Base-by-base conservation (phyloP, 129 eudicot species). In the Heracleum sosnowskyi region DNA sequence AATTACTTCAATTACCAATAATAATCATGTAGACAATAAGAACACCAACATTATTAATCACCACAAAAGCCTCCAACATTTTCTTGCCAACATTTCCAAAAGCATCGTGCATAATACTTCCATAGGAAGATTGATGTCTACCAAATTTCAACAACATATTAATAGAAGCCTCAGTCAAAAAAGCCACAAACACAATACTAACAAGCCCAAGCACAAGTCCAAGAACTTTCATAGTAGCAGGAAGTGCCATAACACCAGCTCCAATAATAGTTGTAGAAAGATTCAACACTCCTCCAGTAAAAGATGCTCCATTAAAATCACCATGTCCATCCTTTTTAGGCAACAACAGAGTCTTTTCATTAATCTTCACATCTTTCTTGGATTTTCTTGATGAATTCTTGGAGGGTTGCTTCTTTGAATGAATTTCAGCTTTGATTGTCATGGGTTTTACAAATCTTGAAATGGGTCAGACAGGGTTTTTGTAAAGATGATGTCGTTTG, bases 201-300 rank as follows among this genome's bases (percentile, higher is more conserved):
- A 64, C 85, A 28, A 93, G 83, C 31, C 96, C 98, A 18, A 84
- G 90, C 37, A 79, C 91, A 12, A 91, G 87, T 15, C 98, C 98
- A 55, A 91, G 78, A 2, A 87, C 91, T 74, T 93, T 93, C 90
- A 89, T 87, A 8, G 98, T 88, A 13, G 98, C 98, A 0, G 98
- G 98, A 35, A 93, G 84, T 7, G 97, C 94, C 98, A 93, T 93
- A 7, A 91, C 88, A 22, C 98, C 97, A 49, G 98, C 98, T 31
- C 98, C 98, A 57, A 93, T 87, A 49, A 93, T 93, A 77, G 98
- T 91, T 15, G 97, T 88, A n/a, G 98, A 93, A 6, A 93, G 86
- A 70, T 93, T 93, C 79, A 91, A 85, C 20, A 93, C 91, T 10
- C 90, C 98, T 8, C 98, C 96, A 1, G 87, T 77, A 69, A 79